phyloP scores from a whole-genome alignment of 1,284 basidiomycete species.

The Fomitopsis betulina region DNA sequence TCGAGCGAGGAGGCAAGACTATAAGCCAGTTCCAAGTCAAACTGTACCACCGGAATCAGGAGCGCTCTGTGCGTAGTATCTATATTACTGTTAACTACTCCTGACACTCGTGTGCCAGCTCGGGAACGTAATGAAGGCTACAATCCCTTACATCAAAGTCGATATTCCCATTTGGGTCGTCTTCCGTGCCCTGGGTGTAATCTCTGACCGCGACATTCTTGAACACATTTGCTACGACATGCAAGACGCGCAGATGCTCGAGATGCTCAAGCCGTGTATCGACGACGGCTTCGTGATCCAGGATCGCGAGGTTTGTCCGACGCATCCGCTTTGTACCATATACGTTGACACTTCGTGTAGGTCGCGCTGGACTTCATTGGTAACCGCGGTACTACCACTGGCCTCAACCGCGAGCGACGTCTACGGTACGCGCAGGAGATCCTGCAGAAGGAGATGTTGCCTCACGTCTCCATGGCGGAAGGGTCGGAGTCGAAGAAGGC shows the following conservation, averaged over 20 bases:
- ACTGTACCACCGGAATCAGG: constrained; percentile 88
- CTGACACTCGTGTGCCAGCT: constrained; percentile 38
- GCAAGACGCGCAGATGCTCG: constrained; percentile 93
- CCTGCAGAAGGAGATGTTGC: constrained; percentile 97
- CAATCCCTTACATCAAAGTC: constrained; percentile 96
- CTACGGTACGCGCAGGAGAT: constrained; percentile 98
- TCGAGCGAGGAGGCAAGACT: constrained; percentile 98
- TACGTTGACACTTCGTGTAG: constrained; percentile 25
- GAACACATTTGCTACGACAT: constrained; percentile 99
- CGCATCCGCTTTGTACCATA: background rate
- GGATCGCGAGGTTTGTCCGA: constrained; percentile 76
- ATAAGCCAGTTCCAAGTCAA: constrained; percentile 98
- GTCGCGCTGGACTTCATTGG: constrained; percentile 96
- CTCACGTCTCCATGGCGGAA: constrained; percentile 94
- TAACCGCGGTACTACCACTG: constrained; percentile 94
- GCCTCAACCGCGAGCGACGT: constrained; percentile 88
- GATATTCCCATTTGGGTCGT: constrained; percentile 99
- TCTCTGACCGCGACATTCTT: constrained; percentile 96
- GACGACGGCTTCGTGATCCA: constrained; percentile 99
- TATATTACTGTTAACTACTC: background rate
- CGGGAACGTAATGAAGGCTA: constrained; percentile 95
- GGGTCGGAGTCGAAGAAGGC: constrained; percentile 98
- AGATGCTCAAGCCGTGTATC: constrained; percentile 98
- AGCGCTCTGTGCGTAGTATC: constrained; percentile 68
- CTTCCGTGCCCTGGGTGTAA: constrained; percentile 96